Conservation (phyloP, 192 early-diverging fungal species). For the Backusella westeae region DNA sequence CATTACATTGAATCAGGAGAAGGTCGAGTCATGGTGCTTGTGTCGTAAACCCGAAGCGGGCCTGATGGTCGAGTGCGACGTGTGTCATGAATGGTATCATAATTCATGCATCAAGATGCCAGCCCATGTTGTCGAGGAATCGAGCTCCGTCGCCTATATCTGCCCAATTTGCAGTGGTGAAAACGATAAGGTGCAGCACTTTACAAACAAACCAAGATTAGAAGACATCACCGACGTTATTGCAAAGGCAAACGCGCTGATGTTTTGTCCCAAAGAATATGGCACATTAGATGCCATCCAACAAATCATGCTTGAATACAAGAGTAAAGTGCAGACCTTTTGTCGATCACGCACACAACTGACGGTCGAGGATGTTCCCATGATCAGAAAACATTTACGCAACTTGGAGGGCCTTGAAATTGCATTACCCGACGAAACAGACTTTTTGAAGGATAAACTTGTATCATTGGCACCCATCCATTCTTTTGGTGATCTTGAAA, state of each 20-base stretch:
- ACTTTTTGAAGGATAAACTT: constrained; percentile 39
- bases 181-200: constrained; percentile 23
- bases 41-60: constrained; percentile 60
- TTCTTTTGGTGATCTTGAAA: not conserved
- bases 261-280: constrained; percentile 42
- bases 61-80: constrained; percentile 68
- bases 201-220: constrained; percentile 29
- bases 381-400: constrained; percentile 36
- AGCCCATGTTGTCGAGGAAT: constrained; percentile 38
- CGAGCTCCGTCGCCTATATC: constrained; percentile 37
- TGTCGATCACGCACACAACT: constrained; percentile 31
- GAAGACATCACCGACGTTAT: constrained; percentile 37
- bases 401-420: constrained; percentile 43
- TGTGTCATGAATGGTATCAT: constrained; percentile 69
- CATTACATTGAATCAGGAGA: not conserved
- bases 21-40: constrained; percentile 49
- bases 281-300: constrained; percentile 10
- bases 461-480: constrained; percentile 18
- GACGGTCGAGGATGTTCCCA: constrained; percentile 25
- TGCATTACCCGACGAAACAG: constrained; percentile 37
- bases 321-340: constrained; percentile 16
- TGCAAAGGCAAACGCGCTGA: constrained; percentile 38
- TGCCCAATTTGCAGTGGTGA: constrained; percentile 54
- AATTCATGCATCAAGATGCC: constrained; percentile 51
- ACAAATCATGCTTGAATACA: constrained; percentile 6